phyloP scores from a whole-genome alignment of 108 stramenopile species.

The Fragilaria crotonensis region DNA sequence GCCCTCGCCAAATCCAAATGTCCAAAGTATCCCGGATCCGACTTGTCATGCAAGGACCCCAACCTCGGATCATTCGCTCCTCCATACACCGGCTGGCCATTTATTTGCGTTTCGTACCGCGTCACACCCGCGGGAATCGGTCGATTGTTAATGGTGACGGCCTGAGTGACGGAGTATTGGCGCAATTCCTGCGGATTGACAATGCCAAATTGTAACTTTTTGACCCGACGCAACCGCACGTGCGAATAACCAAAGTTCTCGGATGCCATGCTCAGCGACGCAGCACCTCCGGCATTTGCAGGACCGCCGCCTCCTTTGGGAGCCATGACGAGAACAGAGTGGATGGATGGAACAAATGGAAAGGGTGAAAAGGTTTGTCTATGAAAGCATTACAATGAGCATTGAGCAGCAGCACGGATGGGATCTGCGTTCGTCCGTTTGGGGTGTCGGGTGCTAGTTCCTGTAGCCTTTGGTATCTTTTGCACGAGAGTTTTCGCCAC shows the following conservation, averaged over 20 bases:
- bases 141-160: slow-evolving; percentile 83
- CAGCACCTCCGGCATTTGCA: slow-evolving; percentile 56
- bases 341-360: too few species aligned
- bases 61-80: slow-evolving; percentile 97
- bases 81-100: slow-evolving; percentile 94
- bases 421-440: too few species aligned
- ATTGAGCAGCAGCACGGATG: too few species aligned
- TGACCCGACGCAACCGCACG: slow-evolving; percentile 81
- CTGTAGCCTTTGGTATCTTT: too few species aligned
- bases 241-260: slow-evolving; percentile 94
- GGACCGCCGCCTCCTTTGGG: too few species aligned
- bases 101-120: slow-evolving; percentile 78
- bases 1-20: slow-evolving; percentile 95
- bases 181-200: slow-evolving; percentile 94
- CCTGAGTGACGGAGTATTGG: slow-evolving; percentile 92
- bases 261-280: slow-evolving; percentile 66
- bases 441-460: too few species aligned
- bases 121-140: slow-evolving; percentile 92
- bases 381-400: too few species aligned
- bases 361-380: too few species aligned
- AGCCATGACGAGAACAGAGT: too few species aligned
- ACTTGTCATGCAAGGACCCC: slow-evolving; percentile 84
- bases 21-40: slow-evolving; percentile 97
- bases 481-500: too few species aligned
- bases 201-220: slow-evolving; percentile 96